Evolutionary conservation across 2,329 filamentous ascomycete species (phyloP).

Genomic region (Ophiocordyceps robertsii): DNA sequence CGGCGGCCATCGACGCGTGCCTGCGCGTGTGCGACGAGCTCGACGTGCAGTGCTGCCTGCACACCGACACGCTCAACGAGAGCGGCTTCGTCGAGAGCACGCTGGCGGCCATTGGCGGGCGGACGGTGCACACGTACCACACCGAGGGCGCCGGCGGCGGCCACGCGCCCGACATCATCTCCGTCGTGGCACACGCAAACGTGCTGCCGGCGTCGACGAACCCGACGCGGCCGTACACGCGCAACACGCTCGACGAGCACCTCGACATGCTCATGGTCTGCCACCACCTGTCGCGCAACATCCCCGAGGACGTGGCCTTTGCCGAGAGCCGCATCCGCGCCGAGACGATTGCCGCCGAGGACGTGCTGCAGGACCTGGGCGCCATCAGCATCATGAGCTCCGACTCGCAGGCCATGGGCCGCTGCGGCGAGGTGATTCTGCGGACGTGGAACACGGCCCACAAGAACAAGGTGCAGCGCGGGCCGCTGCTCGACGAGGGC

Average conservation of each 20-base stretch:
- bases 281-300: conserved; percentile 84
- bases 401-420: conserved; percentile 93
- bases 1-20: conserved; percentile 81
- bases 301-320: conserved; percentile 91
- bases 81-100: conserved; percentile 94
- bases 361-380: conserved; percentile 86
- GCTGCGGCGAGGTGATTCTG: conserved; percentile 84
- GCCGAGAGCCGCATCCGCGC: conserved; percentile 88
- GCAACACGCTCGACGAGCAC: conserved; percentile 90
- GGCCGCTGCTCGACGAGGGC: conserved; percentile 46
- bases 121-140: conserved; percentile 93
- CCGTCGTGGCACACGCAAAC: conserved; percentile 76
- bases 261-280: conserved; percentile 98
- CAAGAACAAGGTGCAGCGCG: conserved; percentile 87
- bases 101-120: conserved; percentile 68
- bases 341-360: conserved; percentile 93
- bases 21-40: conserved; percentile 76
- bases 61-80: conserved; percentile 93
- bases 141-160: conserved; percentile 92
- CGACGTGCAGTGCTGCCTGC: conserved; percentile 87
- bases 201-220: conserved; percentile 87
- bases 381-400: conserved; percentile 97
- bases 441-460: conserved; percentile 95
- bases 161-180: conserved; percentile 92
- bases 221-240: conserved; percentile 79